Percentiles rank a stretch among this genome's conserved stretches.
These are phyloP conservation scores for Batkoa obscura DNA, from an alignment of 371 early-diverging fungal genomes.

Conservation along the genomic window DNA sequence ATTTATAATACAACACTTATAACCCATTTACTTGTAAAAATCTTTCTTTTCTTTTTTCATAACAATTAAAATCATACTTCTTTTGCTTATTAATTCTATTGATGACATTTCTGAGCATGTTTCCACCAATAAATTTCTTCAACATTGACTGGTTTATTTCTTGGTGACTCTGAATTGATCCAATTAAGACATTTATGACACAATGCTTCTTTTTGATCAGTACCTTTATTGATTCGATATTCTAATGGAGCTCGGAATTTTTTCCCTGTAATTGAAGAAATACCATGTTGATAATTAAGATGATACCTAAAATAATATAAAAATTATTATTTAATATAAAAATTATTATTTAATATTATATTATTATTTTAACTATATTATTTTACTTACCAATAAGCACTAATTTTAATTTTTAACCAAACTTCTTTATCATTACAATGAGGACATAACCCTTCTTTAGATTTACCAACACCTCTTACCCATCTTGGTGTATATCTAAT, in stretches of 20 bases:
- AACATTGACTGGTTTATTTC: slow-evolving; percentile 13
- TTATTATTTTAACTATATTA: no score
- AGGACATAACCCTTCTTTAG: slow-evolving; percentile 13
- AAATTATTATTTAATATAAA: no score
- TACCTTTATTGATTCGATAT: slow-evolving; percentile 2
- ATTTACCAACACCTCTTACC: slow-evolving; percentile 13
- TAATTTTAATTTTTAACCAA: slow-evolving; percentile 12
- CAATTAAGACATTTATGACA: slow-evolving; percentile 15
- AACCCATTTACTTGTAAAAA: no score
- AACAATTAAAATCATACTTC: no score
- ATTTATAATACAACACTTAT: no score
- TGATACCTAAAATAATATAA: no score
- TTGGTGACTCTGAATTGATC: slow-evolving; percentile 11
- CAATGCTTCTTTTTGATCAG: slow-evolving; percentile 11
- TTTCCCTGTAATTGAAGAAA: slow-evolving; percentile 11
- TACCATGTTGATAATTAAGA: slow-evolving; percentile 13
- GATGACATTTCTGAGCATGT: slow-evolving; percentile 17
- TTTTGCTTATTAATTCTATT: background rate
- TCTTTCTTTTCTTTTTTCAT: no score
- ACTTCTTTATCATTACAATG: slow-evolving; percentile 9
- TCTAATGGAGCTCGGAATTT: slow-evolving; percentile 9
- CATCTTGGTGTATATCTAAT: slow-evolving; percentile 12
- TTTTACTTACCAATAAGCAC: slow-evolving; percentile 14
- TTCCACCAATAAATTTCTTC: slow-evolving; percentile 19
- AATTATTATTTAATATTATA: no score